Evolutionary conservation across 2,329 filamentous ascomycete species (phyloP).

Genomic region (Clarireedia monteithiana): DNA sequence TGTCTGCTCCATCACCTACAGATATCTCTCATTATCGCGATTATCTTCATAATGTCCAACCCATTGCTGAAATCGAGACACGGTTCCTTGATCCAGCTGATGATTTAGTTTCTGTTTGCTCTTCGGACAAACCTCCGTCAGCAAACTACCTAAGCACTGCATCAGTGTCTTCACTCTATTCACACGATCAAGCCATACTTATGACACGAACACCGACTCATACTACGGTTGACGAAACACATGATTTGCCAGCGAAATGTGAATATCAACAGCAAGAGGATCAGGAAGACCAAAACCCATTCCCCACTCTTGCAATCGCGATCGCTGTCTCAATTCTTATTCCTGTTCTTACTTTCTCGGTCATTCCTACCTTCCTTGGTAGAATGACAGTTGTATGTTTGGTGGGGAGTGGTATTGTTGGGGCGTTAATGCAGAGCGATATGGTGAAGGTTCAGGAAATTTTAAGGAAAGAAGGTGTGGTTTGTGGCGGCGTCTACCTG

Average conservation of each 20-base stretch:
- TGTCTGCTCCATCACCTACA: conserved; percentile 39
- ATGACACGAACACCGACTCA: no score
- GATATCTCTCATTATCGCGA: conserved; percentile 46
- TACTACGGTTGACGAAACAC: neutral
- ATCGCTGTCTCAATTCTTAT: conserved; percentile 47
- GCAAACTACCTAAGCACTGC: neutral
- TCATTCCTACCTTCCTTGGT: conserved; percentile 48
- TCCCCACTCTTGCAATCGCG: conserved; percentile 34
- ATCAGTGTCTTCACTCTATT: conserved; percentile 8
- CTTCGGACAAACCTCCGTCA: conserved; percentile 2
- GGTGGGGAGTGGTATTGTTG: conserved; percentile 38
- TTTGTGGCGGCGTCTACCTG: conserved; percentile 23
- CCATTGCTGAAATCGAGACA: conserved; percentile 49
- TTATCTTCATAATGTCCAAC: conserved; percentile 47
- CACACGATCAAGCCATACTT: neutral
- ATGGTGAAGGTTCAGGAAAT: conserved; percentile 5
- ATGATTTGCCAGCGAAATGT: neutral
- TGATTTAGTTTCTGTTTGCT: conserved; percentile 26
- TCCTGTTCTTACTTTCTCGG: conserved; percentile 49
- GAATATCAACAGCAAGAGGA: conserved; percentile 25
- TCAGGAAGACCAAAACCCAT: conserved; percentile 19
- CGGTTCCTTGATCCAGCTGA: conserved; percentile 26
- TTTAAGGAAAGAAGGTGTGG: conserved; percentile 14
- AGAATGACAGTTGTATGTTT: conserved; percentile 50
- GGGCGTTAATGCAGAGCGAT: conserved; percentile 17